Base-by-base conservation (phyloP, 345 rosid species). In the Lepidium didymum region DNA sequence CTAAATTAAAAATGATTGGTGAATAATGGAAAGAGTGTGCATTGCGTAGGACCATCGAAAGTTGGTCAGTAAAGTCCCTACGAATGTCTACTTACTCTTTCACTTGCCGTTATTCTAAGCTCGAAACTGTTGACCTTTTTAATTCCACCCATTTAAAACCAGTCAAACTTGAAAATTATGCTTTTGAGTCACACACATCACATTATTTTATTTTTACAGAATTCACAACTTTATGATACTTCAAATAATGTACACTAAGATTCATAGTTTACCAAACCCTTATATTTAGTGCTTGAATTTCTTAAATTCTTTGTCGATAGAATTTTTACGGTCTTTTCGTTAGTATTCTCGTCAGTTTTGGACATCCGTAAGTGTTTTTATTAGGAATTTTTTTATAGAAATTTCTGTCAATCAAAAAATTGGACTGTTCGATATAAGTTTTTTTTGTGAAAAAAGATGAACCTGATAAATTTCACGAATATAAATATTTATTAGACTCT, bases 51-150 rank as follows among this genome's bases (percentile, higher is more conserved):
- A 42, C 71, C 62, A 8, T 54, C 23, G 0, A 67, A 42, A 67
- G 71, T 67, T 67, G 62, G 44, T 54, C 16, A 18, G 62, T 42
- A 67, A 54, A 67, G 71, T 31, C 8, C 11, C 53, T 67, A 54
- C 54, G 54, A 50, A 64, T 50, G 15, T 37, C 5, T 18, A 14
- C 10, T 36, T 2, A 49, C 45, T 21, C 46, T 21, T 23, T 50
- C 47, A 25, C 60, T 56, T 29, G 45, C 49, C 27, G 10, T 10
- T 11, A 25, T 18, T 23, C 19, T 14, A 31, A 37, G 36, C 45
- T 40, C 41, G 7, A 15, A 31, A 42, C 1, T 13, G 62, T 33
- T 43, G 62, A 67, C 53, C 10, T 42, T 42, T 42, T 18, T 0
- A 7, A 1, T 31, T 18, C 9, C 44, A 21, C 29, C 58, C 69